phyloP scores from a whole-genome alignment of 1,284 basidiomycete species.

The Peniophora sp. region DNA sequence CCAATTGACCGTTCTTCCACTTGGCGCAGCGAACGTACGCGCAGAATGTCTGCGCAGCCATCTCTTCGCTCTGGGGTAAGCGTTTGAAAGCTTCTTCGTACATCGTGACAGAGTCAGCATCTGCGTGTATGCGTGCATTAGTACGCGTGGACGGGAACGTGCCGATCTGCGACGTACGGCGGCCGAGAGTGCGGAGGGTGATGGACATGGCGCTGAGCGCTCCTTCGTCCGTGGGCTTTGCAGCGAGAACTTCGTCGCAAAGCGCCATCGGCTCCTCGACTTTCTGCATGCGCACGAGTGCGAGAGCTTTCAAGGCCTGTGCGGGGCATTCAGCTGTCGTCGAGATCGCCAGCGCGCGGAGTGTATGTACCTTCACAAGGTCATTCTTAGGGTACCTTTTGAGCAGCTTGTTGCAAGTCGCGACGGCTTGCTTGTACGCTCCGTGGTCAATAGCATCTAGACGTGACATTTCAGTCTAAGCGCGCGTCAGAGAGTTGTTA shows the following conservation, averaged over 20 bases:
- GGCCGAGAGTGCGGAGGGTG: slow-evolving; percentile 66
- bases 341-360: not conserved
- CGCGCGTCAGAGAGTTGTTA: not conserved
- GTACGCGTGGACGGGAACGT: not conserved
- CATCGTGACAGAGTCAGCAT: slow-evolving; percentile 71
- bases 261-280: slow-evolving; percentile 72
- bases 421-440: slow-evolving; percentile 78
- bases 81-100: slow-evolving; percentile 76
- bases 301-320: slow-evolving; percentile 78
- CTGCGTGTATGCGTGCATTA: slow-evolving; percentile 28
- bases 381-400: slow-evolving; percentile 72
- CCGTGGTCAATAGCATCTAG: slow-evolving; percentile 77
- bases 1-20: slow-evolving; percentile 79
- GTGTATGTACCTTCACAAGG: slow-evolving; percentile 54
- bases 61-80: slow-evolving; percentile 71
- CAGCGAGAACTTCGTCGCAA: slow-evolving; percentile 70
- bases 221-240: slow-evolving; percentile 60
- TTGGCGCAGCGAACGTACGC: slow-evolving; percentile 69
- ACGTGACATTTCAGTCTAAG: slow-evolving; percentile 5
- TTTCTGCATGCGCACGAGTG: slow-evolving; percentile 73
- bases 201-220: slow-evolving; percentile 76
- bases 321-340: not conserved
- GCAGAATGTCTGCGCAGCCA: slow-evolving; percentile 76
- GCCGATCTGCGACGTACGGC: slow-evolving; percentile 43
- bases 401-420: slow-evolving; percentile 76